A percentile compares a stretch with the other conserved stretches of the same genome.
These are phyloP conservation scores for Multifurca ochricompacta DNA, from an alignment of 768 basidiomycete genomes.

Conservation along the genomic window DNA sequence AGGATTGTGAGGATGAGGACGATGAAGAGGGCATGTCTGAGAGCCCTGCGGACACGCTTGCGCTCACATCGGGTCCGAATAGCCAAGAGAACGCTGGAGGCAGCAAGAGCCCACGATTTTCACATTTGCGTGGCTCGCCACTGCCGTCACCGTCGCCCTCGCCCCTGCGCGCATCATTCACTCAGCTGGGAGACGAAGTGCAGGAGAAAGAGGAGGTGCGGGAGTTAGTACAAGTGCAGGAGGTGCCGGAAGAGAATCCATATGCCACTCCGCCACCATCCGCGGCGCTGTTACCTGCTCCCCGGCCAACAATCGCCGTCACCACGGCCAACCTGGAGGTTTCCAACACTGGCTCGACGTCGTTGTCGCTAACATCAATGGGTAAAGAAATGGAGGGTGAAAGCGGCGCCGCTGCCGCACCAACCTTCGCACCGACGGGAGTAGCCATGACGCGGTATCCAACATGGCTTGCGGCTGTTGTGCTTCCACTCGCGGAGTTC, in stretches of 20 bases:
- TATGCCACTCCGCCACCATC: slow-evolving; percentile 4
- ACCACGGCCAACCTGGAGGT: neutral
- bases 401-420: neutral
- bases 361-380: neutral
- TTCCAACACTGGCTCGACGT: neutral
- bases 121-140: neutral
- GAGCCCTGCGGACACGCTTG: slow-evolving; percentile 10
- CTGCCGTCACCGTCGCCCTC: slow-evolving; percentile 9
- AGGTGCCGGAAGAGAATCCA: neutral
- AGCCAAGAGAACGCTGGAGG: slow-evolving; percentile 15
- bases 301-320: neutral
- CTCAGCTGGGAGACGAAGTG: neutral
- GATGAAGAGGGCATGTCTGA: slow-evolving; percentile 1
- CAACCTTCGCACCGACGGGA: neutral
- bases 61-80: slow-evolving; percentile 17
- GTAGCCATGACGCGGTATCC: slow-evolving; percentile 40
- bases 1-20: neutral
- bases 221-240: too few relatives aligned
- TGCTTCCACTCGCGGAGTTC: slow-evolving; percentile 52
- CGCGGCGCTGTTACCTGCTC: neutral
- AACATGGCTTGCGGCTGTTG: slow-evolving; percentile 54
- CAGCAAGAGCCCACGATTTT: slow-evolving; percentile 6
- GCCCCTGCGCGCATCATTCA: slow-evolving; percentile 13
- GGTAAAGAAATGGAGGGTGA: neutral
- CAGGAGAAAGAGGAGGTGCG: neutral